Evolutionary conservation across 1,284 basidiomycete species (phyloP).

Genomic region (Tylopilus orsonianus): DNA sequence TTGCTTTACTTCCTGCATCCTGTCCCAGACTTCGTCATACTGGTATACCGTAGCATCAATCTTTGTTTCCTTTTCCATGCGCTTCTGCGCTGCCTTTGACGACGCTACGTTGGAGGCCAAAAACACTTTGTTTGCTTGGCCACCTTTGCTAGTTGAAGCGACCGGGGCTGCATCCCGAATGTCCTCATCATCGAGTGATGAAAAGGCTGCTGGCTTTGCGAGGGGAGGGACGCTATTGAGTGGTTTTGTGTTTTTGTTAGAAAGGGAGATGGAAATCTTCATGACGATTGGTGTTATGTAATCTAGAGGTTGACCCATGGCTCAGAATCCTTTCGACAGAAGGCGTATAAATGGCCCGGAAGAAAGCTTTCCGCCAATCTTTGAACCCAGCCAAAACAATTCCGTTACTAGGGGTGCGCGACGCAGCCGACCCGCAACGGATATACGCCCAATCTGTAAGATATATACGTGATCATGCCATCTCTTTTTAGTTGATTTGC

Average conservation of each 20-base stretch:
- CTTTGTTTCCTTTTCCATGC: conserved; percentile 73
- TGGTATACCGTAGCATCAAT: conserved; percentile 88
- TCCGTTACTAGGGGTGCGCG: conserved; percentile 13
- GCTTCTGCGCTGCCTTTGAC: conserved; percentile 61
- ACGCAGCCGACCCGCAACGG: conserved; percentile 46
- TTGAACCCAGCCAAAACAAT: conserved; percentile 43
- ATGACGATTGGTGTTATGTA: conserved; percentile 40
- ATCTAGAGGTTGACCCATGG: conserved; percentile 36
- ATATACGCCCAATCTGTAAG: conserved; percentile 85
- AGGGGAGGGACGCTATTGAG: conserved; percentile 55
- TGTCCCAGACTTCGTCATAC: conserved; percentile 96
- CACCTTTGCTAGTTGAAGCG: conserved; percentile 38
- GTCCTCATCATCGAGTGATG: conserved; percentile 62
- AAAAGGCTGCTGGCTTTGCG: conserved; percentile 61
- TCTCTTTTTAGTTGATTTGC: conserved; percentile 11
- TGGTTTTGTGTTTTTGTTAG: conserved; percentile 54
- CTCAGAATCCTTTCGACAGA: conserved; percentile 70
- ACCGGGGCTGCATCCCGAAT: conserved; percentile 49
- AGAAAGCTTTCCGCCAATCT: conserved; percentile 68
- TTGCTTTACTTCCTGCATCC: conserved; percentile 86
- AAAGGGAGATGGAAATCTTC: conserved; percentile 80
- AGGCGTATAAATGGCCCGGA: conserved; percentile 89
- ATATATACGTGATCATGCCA: conserved; percentile 8
- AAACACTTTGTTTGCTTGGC: conserved; percentile 50
- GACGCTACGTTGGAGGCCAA: conserved; percentile 57